phyloP scores from a whole-genome alignment of 148 eudicot genomes.

The Talinum fruticosum region DNA sequence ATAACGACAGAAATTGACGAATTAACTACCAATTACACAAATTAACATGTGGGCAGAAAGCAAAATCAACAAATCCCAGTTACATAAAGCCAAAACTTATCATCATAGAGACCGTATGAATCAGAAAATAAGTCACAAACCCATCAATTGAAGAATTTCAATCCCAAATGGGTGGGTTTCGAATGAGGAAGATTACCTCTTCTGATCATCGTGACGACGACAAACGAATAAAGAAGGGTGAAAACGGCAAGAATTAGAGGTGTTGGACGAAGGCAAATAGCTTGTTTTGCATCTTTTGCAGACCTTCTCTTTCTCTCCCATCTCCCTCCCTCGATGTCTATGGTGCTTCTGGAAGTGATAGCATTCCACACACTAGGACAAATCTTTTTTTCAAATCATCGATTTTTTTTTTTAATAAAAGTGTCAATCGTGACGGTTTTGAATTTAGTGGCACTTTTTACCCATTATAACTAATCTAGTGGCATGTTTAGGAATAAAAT shows the following conservation, averaged over 20 bases:
- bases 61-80: neutral
- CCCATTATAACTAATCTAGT: too few relatives aligned
- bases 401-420: too few relatives aligned
- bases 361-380: too few relatives aligned
- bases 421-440: too few relatives aligned
- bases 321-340: neutral
- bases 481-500: too few relatives aligned
- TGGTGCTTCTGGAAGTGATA: too few relatives aligned
- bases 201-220: conserved; percentile 98
- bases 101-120: neutral
- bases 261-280: conserved; percentile 47
- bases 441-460: too few relatives aligned
- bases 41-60: neutral
- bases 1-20: neutral
- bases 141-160: neutral
- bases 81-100: neutral
- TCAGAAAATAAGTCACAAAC: neutral
- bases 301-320: conserved; percentile 17
- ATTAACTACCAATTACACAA: neutral
- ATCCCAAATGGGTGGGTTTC: neutral
- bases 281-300: conserved; percentile 73
- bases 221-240: conserved; percentile 93
- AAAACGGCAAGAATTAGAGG: conserved; percentile 66
- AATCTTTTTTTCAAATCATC: too few relatives aligned
- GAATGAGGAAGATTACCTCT: conserved; percentile 38